Conservation (phyloP, 305 asterid genomes). For the Fraxinus platypoda region DNA sequence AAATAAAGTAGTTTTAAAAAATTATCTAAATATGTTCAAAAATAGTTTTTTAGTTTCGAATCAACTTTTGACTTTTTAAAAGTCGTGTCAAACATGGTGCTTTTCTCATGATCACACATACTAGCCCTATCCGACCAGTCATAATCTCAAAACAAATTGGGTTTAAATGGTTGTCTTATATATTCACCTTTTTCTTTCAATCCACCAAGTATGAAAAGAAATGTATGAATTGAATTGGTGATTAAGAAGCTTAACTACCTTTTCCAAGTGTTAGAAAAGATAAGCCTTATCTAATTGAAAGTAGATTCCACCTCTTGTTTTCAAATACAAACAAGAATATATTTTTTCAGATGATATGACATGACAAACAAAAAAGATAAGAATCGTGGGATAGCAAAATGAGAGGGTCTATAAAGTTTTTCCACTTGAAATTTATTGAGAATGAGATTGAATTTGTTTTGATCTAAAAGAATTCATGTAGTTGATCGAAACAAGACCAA, state of each 20-base stretch:
- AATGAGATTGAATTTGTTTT: background rate
- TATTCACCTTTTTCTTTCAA: background rate
- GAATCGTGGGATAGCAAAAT: background rate
- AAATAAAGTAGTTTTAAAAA: too few species aligned
- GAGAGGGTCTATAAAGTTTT: background rate
- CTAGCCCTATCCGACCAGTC: conserved; percentile 21
- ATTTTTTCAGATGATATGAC: background rate
- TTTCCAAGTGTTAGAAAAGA: background rate
- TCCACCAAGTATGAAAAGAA: conserved; percentile 11
- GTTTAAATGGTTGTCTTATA: conserved; percentile 14
- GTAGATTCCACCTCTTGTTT: conserved; percentile 10
- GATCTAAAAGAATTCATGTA: background rate
- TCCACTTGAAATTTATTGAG: background rate
- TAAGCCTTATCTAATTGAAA: background rate
- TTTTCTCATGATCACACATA: background rate
- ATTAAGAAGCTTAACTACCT: conserved; percentile 1
- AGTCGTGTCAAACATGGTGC: background rate
- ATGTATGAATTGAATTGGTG: background rate
- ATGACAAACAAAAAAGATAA: background rate
- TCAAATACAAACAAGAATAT: background rate
- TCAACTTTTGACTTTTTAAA: too few species aligned
- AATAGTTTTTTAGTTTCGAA: too few species aligned
- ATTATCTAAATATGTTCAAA: background rate
- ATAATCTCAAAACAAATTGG: conserved; percentile 22
- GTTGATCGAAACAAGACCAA: background rate